These are phyloP conservation scores for Lanmaoa rubissima DNA, from an alignment of 768 basidiomycete species.

Conservation along the genomic window DNA sequence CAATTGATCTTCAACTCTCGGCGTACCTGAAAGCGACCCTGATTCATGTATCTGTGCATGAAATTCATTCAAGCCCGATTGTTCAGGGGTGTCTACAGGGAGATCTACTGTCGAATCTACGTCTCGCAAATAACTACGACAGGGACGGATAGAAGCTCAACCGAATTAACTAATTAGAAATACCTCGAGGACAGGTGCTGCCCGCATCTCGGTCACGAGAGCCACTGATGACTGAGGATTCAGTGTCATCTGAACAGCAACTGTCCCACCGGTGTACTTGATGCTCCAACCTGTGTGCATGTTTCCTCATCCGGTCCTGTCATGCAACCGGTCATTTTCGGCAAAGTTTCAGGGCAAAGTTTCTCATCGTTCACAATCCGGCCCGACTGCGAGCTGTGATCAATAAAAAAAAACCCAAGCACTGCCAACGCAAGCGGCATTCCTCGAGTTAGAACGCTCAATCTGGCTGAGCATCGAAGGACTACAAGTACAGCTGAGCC, in stretches of 20 bases:
- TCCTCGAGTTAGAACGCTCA: background rate
- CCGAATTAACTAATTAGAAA: slow-evolving; percentile 15
- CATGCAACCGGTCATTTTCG: background rate
- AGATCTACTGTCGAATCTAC: slow-evolving; percentile 25
- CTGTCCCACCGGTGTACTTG: background rate
- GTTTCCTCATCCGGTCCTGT: background rate
- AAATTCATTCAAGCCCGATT: slow-evolving; percentile 23
- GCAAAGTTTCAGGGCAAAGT: slow-evolving; percentile 3
- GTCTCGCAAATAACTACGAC: slow-evolving; percentile 13
- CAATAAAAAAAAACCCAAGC: background rate
- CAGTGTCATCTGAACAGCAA: background rate
- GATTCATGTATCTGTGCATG: slow-evolving; percentile 20
- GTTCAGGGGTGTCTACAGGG: slow-evolving; percentile 15
- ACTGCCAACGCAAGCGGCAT: background rate
- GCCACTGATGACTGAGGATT: background rate
- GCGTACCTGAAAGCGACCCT: slow-evolving; percentile 27
- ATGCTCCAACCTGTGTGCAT: slow-evolving; percentile 4
- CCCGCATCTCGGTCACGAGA: background rate
- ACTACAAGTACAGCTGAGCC: slow-evolving; percentile 15
- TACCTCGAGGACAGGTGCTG: slow-evolving; percentile 7
- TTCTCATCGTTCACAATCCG: slow-evolving; percentile 1
- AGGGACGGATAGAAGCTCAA: slow-evolving; percentile 25
- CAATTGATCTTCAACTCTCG: slow-evolving; percentile 12
- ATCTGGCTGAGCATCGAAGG: slow-evolving; percentile 1
- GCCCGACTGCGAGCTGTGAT: background rate